Evolutionary conservation across 192 early-diverging fungal species (phyloP), one percentile per base, ranked within the genome.

Genomic region (Paraglomus occultum): DNA sequence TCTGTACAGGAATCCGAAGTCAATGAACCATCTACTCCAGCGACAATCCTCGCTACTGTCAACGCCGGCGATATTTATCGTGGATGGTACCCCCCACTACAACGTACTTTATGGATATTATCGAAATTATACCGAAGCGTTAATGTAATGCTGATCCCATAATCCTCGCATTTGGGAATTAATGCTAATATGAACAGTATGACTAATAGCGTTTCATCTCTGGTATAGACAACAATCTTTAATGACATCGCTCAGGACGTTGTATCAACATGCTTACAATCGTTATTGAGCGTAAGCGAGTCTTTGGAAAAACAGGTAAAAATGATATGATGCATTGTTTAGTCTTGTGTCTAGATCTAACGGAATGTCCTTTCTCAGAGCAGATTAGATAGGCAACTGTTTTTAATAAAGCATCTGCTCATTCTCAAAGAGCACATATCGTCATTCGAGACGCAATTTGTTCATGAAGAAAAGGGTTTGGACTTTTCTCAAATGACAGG

Each of bases 221-320:
- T 20, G 40, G 17, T 20, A 46, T 66, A 90, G 88, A 73, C 73
- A 18, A 42, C 85, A 8, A 88, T 92, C n/a, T 95, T 95, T 72
- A 90, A 94, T 52, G 93, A 93, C 73, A 73, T 95, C 9, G 88
- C 92, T 5, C 91, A 95, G 64, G 93, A 95, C 67, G 91, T 88
- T 9, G 86, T 95, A 20, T 83, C 86, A 38, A 73, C 85, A 31
- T 95, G 93, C 65, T 76, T 82, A 1, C 65, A 82, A 38, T 87
- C 87, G 1, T 71, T 95, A 45, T 51, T 81, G 38, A 60, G 23
- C 9, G 87, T 86, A 18, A 69, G 80, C 15, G 77, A 79, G 10
- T 73, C 76, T 17, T 80, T 92, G 8, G 67, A 31, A 8, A 84
- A 83, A 49, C 73, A 84, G 72, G 87, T 88, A 70, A 53, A 38